Evolutionary conservation across 192 early-diverging fungal species (phyloP), one percentile per base, ranked within the genome.

Genomic region (Coemansia sp.): DNA sequence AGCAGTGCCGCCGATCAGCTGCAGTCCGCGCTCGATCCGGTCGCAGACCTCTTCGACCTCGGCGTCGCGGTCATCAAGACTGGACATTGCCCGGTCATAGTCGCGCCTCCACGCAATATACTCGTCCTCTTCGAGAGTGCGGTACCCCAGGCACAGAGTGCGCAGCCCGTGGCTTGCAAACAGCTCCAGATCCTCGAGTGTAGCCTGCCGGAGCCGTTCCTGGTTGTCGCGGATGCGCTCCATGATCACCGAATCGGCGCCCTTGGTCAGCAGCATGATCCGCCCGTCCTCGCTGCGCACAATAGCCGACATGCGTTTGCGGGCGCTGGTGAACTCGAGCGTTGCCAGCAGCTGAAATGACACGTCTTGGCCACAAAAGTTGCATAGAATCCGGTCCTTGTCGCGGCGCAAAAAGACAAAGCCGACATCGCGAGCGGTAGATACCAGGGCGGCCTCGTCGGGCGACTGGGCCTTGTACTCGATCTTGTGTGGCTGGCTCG

Each of bases 301-400:
- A 50, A 98, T 85, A 10, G 96, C 88, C 22, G 85, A 89, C 95
- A 98, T 98, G 37, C 95, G 77, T 64, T 98, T 98, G 44, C 95
- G 82, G n/a, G 84, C 86, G 17, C 87, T 91, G 66, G 90, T 96
- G 56, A 98, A 98, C 64, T 95, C 87, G 6, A 91, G 76, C 23
- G 86, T 79, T 31, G 85, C 79, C 34, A 90, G 58, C 26, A 87
- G 59, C 32, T 70, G 65, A 72, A 78, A 90, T 6, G 65, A 30
- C 22, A 85, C 78, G 30, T 60, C 79, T 56, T 84, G 82, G 12
- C 90, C 90, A 49, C 85, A 74, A 8, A 91, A 82, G 49, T 85
- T 82, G 27, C 93, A 76, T 5, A 60, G 42, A 17, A 97, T 47
- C 16, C 66, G 77, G 18, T 87, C 79, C 17, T 78, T 69, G 14